Percentiles rank a stretch among this genome's conserved stretches.
phyloP scores from a whole-genome alignment of 163 green algal genomes.

The Trebouxiophyceae sp. region DNA sequence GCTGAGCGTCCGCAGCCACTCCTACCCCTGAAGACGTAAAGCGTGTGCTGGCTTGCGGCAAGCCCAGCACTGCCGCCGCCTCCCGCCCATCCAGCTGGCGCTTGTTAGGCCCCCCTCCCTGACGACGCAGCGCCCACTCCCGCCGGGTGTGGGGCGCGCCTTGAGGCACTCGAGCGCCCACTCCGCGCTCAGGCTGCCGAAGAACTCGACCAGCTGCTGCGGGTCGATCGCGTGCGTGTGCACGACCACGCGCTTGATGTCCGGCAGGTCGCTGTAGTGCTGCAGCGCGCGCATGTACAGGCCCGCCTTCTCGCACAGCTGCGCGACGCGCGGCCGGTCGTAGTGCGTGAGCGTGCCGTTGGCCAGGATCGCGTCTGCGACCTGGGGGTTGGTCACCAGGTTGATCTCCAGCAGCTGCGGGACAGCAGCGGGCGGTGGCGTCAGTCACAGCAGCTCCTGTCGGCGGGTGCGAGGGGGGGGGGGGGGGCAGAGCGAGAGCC shows the following conservation, averaged over 20 bases:
- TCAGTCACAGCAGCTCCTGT: too few relatives aligned
- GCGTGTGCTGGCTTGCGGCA: too few relatives aligned
- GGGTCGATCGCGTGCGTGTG: constrained; percentile 98
- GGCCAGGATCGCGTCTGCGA: constrained; percentile 95
- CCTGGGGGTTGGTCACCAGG: constrained; percentile 79
- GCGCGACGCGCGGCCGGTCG: constrained; percentile 72
- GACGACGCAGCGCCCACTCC: too few relatives aligned
- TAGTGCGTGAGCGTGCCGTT: constrained; percentile 95
- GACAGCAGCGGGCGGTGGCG: too few relatives aligned
- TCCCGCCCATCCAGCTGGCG: too few relatives aligned
- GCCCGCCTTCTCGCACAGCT: constrained; percentile 98
- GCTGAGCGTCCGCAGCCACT: too few relatives aligned
- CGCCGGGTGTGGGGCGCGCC: constrained; percentile 11
- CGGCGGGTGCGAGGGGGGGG: too few relatives aligned
- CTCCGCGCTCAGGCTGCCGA: constrained; percentile 86
- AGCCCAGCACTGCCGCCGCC: too few relatives aligned
- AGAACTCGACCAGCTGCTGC: constrained; percentile 89
- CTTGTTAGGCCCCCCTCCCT: too few relatives aligned
- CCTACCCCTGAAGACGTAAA: too few relatives aligned
- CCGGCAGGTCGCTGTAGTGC: constrained; percentile 97
- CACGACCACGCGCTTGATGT: constrained; percentile 94
- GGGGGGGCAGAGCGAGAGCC: too few relatives aligned
- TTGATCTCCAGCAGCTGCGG: constrained; percentile 77
- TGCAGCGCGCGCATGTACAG: constrained; percentile 98
- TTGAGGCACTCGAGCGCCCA: constrained; percentile 97